phyloP scores from a whole-genome alignment of 805 yeast species.

The Candida sithepensis region DNA sequence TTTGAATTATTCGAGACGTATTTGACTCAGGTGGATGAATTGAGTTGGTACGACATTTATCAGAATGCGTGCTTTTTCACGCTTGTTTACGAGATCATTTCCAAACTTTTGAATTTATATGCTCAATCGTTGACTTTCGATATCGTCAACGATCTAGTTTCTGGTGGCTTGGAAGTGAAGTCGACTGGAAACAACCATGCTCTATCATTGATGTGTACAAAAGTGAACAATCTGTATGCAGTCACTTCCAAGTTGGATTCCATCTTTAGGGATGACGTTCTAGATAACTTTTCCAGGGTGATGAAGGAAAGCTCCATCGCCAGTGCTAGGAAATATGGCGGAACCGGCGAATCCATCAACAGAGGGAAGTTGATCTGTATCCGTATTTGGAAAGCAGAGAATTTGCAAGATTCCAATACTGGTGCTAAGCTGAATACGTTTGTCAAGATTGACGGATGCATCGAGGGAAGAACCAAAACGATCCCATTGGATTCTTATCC shows the following conservation, averaged over 20 bases:
- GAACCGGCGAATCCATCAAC: background rate
- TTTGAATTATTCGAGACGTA: slow-evolving; percentile 13
- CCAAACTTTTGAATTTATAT: slow-evolving; percentile 6
- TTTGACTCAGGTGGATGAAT: slow-evolving; percentile 4
- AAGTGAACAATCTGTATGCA: slow-evolving; percentile 17
- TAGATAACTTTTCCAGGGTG: slow-evolving; percentile 10
- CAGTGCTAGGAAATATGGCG: background rate
- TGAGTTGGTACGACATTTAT: slow-evolving; percentile 6
- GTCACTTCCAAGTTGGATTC: slow-evolving; percentile 12
- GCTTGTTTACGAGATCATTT: slow-evolving; percentile 11
- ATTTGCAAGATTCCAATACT: slow-evolving; percentile 10
- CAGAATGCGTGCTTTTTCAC: slow-evolving; percentile 14
- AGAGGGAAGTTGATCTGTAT: slow-evolving; percentile 11
- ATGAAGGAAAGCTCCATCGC: slow-evolving; percentile 3
- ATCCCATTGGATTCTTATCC: slow-evolving; percentile 11
- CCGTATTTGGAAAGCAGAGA: slow-evolving; percentile 15
- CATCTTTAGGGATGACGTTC: slow-evolving; percentile 15
- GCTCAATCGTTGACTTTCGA: slow-evolving; percentile 11
- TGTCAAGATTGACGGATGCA: slow-evolving; percentile 15
- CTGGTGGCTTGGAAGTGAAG: background rate
- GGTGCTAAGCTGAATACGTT: slow-evolving; percentile 10
- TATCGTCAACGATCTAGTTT: background rate
- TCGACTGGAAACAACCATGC: background rate
- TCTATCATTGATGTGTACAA: slow-evolving; percentile 10
- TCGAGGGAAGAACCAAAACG: slow-evolving; percentile 18